These are phyloP conservation scores for Guyanaporus albipodus DNA, from an alignment of 768 basidiomycete genomes.

Conservation along the genomic window DNA sequence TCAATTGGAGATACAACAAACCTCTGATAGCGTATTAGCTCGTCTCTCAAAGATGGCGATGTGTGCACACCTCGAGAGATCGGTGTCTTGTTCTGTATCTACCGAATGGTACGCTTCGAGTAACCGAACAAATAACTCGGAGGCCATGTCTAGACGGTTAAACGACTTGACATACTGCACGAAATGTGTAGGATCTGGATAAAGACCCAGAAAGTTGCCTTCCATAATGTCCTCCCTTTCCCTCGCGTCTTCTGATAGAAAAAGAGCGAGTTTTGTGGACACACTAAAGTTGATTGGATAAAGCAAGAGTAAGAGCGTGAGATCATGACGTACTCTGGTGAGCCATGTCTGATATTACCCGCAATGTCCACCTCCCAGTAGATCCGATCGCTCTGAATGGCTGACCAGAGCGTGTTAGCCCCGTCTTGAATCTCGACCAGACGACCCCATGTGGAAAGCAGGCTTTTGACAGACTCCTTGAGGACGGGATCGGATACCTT, in stretches of 20 bases:
- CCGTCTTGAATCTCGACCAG: constrained; percentile 53
- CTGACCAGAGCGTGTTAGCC: constrained; percentile 51
- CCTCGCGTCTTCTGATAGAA: constrained; percentile 49
- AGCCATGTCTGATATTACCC: constrained; percentile 41
- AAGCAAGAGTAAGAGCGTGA: not conserved
- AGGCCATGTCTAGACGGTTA: constrained; percentile 64
- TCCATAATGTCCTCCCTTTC: constrained; percentile 38
- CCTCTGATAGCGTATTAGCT: constrained; percentile 40
- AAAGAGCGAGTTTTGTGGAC: constrained; percentile 37
- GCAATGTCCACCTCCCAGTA: constrained; percentile 57
- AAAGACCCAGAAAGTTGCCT: constrained; percentile 57
- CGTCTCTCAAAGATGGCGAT: not conserved
- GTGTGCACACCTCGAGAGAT: constrained; percentile 22
- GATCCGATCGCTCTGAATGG: constrained; percentile 48
- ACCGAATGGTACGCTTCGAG: constrained; percentile 61
- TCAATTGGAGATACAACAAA: constrained; percentile 72
- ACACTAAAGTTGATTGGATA: constrained; percentile 5
- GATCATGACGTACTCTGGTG: constrained; percentile 39
- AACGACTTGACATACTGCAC: constrained; percentile 61
- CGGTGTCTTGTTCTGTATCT: constrained; percentile 16
- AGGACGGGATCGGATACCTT: constrained; percentile 64
- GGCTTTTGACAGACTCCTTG: constrained; percentile 52
- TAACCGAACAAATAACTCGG: constrained; percentile 67
- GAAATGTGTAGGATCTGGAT: constrained; percentile 73
- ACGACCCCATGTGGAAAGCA: constrained; percentile 75